Percentiles rank a stretch among this genome's conserved stretches.
Conservation (phyloP, 441 rosid species). For the Corymbia calophylla region DNA sequence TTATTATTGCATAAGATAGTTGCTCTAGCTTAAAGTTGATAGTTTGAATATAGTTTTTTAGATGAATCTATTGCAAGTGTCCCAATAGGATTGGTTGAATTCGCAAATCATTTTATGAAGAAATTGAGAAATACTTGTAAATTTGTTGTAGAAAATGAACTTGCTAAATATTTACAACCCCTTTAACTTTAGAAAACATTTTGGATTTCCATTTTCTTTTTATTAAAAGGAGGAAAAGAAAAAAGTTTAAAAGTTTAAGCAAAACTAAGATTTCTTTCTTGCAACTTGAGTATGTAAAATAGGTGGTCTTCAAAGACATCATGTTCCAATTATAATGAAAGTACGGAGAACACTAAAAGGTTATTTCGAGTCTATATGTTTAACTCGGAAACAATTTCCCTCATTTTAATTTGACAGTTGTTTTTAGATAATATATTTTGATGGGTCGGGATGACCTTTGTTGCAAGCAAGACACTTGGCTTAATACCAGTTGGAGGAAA, state of each 20-base stretch:
- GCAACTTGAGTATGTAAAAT: neutral
- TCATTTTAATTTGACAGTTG: too few relatives aligned
- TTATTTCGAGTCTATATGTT: too few relatives aligned
- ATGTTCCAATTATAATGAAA: neutral
- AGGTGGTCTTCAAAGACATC: neutral
- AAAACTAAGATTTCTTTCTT: neutral
- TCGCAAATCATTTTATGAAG: neutral
- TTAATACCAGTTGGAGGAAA: too few relatives aligned
- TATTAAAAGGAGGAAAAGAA: neutral
- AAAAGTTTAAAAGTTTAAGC: neutral
- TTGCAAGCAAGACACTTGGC: neutral
- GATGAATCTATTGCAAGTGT: neutral
- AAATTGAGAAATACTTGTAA: neutral
- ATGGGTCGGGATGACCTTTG: neutral
- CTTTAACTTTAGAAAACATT: neutral
- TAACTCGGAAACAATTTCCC: too few relatives aligned
- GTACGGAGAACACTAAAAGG: too few relatives aligned
- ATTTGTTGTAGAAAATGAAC: neutral
- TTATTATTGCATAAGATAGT: neutral
- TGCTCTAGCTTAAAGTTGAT: neutral
- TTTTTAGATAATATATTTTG: neutral
- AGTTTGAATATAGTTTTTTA: neutral
- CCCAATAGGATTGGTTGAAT: neutral
- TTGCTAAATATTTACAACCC: neutral
- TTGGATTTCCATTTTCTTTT: neutral